Base-by-base conservation (phyloP, 768 basidiomycete species). In the Amanita pallidorosea region DNA sequence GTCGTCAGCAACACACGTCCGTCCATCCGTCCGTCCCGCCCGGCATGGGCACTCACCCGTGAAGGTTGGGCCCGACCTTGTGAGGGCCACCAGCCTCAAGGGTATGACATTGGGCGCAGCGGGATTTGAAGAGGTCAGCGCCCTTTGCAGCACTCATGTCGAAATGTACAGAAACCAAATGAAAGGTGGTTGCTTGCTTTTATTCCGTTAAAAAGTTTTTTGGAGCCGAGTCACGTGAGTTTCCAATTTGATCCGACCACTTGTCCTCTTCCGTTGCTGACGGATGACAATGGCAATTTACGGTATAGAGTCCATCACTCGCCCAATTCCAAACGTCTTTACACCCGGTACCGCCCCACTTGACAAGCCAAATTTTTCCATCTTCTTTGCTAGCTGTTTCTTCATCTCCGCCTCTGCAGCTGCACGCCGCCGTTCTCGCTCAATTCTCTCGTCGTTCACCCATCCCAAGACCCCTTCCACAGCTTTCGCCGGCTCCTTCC, bases 31-130 rank as follows among this genome's bases (percentile, higher is more conserved):
- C 25, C 51, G 50, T 41, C 34, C 13, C 22, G 29, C n/a, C 22
- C 27, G 35, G 46, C 35, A 37, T 27, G 33, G 20, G 33, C 20
- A 68, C 87, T 57, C 59, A 91, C 83, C 94, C 94, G 65, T 93
- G 82, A 23, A 98, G 79, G 77, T 95, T 95, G 42, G 95, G 95
- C 51, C 95, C 95, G 53, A 97, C 92, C 68, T 88, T 89, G 74
- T 92, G 76, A 37, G 80, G 74, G 60, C 82, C 89, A 51, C 84
- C 82, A 58, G 77, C 73, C 51, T 71, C 88, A 55, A 88, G 67
- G 56, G 90, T 96, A 68, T 97, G 94, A 72, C 94, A 97, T 65
- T 96, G 91, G 37, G 86, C 84, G 62, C 88, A 93, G 52, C 93
- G 87, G 54, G 92, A 93, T 76, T 93, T 95, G 85, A 97, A 97